Evolutionary conservation across 169 alveolate species (phyloP), one percentile per base, ranked within the genome.

Genomic region (Eimeria acervulina): DNA sequence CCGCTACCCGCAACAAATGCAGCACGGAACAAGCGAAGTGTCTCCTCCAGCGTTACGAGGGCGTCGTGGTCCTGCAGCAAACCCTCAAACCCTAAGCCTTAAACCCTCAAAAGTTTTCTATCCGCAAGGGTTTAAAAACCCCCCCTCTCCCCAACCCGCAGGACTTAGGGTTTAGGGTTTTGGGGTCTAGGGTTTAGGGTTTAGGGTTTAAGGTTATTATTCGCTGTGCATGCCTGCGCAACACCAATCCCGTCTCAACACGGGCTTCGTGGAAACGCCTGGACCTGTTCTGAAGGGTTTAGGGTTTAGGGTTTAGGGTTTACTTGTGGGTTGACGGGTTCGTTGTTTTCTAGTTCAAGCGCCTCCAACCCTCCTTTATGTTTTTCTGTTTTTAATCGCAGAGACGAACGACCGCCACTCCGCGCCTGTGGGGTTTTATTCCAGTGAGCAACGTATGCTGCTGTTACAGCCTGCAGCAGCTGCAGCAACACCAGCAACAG

Each of bases 1-100:
- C 98, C 98, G 74, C 96, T 95, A 1, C 98, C 98, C 70, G 94
- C 83, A 63, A 97, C 95, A 23, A 92, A 97, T 28, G 98, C 97
- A 47, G 94, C 68, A 8, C 96, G 78, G 80, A 97, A 97, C 47
- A 93, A 74, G 28, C 78, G 59, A 91, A 94, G 91, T 63, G 95
- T 94, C 94, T 97, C 96, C 76, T 96, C 97, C 33, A 96, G 83
- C 31, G 80, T 40, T 40, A 90, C 78, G 47, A 95, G 95, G 51
- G 94, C 96, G 51, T 97, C 98, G 59, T 97, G 98, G 66, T 97
- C 97, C 83, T 97, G 59, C 15, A 51, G 33, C 51, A 88, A 21
- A 23, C 94, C 38, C 7, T 10, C 59, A 51, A n/a, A n/a, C n/a
- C n/a, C n/a, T n/a, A n/a, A n/a, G n/a, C n/a, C n/a, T n/a, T 61